Percentiles rank a stretch among this genome's conserved stretches.
Evolutionary conservation across 2,329 filamentous ascomycete species (phyloP).

Genomic region (Phoma sp.): DNA sequence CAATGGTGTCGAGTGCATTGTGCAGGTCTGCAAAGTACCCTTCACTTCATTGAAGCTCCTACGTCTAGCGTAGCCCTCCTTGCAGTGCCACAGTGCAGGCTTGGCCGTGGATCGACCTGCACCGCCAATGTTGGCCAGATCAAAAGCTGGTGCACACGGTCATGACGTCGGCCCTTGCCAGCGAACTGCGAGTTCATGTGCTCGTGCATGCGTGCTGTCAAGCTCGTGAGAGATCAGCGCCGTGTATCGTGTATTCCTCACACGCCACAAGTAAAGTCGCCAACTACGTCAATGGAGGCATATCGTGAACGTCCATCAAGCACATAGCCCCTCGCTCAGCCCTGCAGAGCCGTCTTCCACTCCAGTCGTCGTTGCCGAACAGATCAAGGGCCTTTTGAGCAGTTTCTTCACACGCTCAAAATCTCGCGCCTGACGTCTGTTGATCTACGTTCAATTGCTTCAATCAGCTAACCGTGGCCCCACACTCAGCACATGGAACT

Average conservation of each 20-base stretch:
- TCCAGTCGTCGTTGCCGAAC: background rate
- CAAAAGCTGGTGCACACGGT: conserved; percentile 2
- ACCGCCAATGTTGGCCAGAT: background rate
- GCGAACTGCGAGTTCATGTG: conserved; percentile 22
- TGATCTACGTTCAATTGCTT: conserved; percentile 11
- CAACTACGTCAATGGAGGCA: conserved; percentile 35
- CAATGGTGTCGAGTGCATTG: conserved; percentile 15
- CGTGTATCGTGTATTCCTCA: background rate
- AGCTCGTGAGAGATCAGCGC: conserved; percentile 29
- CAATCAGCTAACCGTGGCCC: conserved; percentile 8
- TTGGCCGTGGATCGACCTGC: conserved; percentile 12
- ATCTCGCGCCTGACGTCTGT: conserved; percentile 1
- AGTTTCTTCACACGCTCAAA: background rate
- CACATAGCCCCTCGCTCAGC: background rate
- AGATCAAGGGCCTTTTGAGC: background rate
- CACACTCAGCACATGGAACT: conserved; percentile 2
- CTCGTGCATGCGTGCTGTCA: conserved; percentile 18
- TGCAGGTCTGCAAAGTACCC: conserved; percentile 10
- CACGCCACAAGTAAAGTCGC: conserved; percentile 10
- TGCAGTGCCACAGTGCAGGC: conserved; percentile 13
- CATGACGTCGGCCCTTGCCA: conserved; percentile 28
- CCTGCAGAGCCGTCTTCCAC: background rate
- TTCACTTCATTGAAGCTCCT: conserved; percentile 14
- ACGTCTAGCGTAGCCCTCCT: conserved; percentile 7
- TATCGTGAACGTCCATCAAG: background rate